These are phyloP conservation scores for Podospora comata DNA, from an alignment of 495 filamentous ascomycete genomes.

Conservation along the genomic window DNA sequence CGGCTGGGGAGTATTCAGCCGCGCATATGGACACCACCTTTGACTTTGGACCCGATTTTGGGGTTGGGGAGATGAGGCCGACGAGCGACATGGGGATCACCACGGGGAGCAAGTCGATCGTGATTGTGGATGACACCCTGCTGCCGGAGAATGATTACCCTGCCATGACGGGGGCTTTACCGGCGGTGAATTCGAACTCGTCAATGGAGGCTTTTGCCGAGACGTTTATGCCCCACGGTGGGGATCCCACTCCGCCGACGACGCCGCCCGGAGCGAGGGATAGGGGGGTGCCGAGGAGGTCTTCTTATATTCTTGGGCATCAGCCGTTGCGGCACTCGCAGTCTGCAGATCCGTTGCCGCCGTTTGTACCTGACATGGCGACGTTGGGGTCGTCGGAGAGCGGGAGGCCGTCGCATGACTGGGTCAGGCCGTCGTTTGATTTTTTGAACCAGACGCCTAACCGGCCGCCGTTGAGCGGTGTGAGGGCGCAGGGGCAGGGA, in stretches of 20 bases:
- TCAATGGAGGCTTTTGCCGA: conserved; percentile 52
- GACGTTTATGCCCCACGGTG: conserved; percentile 43
- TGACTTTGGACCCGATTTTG: conserved; percentile 10
- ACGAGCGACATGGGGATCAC: conserved; percentile 58
- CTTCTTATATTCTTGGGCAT: conserved; percentile 50
- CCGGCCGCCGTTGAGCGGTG: conserved; percentile 36
- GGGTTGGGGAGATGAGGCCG: conserved; percentile 29
- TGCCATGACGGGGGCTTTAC: conserved; percentile 47
- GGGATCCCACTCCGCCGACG: conserved; percentile 51
- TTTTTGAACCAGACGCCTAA: conserved; percentile 24
- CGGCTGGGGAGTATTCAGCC: conserved; percentile 35
- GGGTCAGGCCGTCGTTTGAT: conserved; percentile 35
- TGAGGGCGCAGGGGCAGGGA: conserved; percentile 18
- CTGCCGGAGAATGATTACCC: conserved; percentile 38
- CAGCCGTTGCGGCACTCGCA: conserved; percentile 33
- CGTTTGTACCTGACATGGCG: conserved; percentile 40
- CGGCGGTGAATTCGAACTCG: conserved; percentile 32
- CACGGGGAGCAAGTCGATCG: conserved; percentile 76
- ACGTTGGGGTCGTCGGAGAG: conserved; percentile 27
- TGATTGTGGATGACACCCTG: conserved; percentile 74
- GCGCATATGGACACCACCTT: conserved; percentile 38
- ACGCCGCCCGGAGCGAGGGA: conserved; percentile 45
- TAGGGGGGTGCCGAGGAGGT: conserved; percentile 46
- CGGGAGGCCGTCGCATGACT: conserved; percentile 31
- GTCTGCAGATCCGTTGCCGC: conserved; percentile 36